phyloP scores from a whole-genome alignment of 257 asterid genomes.

The Oldenlandia corymbosa region DNA sequence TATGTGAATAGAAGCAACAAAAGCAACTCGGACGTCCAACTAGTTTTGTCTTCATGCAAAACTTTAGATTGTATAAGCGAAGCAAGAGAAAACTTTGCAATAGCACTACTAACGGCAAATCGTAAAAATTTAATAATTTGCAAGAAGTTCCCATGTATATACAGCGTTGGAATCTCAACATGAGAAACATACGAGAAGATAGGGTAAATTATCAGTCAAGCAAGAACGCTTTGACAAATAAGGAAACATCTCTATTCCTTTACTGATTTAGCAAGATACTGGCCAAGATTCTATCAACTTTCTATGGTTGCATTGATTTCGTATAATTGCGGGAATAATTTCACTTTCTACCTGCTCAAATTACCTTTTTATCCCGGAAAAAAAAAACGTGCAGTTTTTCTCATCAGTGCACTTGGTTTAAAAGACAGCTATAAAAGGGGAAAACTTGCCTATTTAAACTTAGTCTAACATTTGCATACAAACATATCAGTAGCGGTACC shows the following conservation, averaged over 20 bases:
- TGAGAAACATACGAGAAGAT: background rate
- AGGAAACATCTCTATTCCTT: background rate
- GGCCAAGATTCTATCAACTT: background rate
- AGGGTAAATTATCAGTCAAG: background rate
- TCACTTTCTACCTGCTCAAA: background rate
- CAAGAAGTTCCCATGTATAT: constrained; percentile 1
- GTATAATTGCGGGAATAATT: background rate
- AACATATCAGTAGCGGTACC: background rate
- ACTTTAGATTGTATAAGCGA: too few species aligned
- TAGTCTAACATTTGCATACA: background rate
- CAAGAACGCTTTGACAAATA: background rate
- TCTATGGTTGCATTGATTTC: background rate
- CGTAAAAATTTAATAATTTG: background rate
- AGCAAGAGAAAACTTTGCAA: background rate
- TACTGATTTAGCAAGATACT: background rate
- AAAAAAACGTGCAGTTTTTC: too few species aligned
- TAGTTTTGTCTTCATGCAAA: background rate
- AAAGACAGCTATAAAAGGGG: background rate
- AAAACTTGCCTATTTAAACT: background rate
- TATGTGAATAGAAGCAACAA: background rate
- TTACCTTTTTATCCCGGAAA: background rate
- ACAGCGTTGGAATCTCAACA: background rate
- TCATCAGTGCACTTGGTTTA: background rate
- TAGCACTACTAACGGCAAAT: background rate
- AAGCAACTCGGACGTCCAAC: background rate